A percentile compares a stretch with the other conserved stretches of the same genome.
Conservation (phyloP, 345 rosid genomes). For the Crucihimalaya himalaica region DNA sequence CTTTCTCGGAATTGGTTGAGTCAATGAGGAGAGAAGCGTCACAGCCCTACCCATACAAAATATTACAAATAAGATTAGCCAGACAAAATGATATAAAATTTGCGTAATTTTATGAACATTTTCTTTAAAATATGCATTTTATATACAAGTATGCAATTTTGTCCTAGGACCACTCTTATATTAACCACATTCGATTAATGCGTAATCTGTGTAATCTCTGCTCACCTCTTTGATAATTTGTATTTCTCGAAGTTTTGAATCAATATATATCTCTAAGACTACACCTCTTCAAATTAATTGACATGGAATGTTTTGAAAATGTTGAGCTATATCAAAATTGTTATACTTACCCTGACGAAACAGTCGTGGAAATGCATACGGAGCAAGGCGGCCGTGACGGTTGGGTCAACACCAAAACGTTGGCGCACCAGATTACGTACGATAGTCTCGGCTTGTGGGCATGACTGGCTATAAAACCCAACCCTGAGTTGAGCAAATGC, state of each 20-base stretch:
- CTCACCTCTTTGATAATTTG: too few relatives aligned
- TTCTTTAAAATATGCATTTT: too few relatives aligned
- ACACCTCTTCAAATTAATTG: too few relatives aligned
- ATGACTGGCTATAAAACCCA: constrained; percentile 57
- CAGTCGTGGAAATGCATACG: constrained; percentile 93
- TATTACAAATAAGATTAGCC: background rate
- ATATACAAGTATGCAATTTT: too few relatives aligned
- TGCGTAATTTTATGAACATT: background rate
- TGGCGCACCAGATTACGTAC: constrained; percentile 44
- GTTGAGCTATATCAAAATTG: background rate
- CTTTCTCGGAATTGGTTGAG: constrained; percentile 58
- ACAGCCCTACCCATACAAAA: constrained; percentile 52
- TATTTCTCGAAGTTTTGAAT: too few relatives aligned
- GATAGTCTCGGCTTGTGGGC: constrained; percentile 70
- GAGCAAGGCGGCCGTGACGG: constrained; percentile 68
- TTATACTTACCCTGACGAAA: constrained; percentile 56
- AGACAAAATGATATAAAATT: background rate
- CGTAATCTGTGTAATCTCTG: too few relatives aligned
- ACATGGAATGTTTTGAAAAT: background rate
- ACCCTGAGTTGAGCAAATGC: constrained; percentile 51
- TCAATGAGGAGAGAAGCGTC: constrained; percentile 81
- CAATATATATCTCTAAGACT: too few relatives aligned
- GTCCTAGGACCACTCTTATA: too few relatives aligned
- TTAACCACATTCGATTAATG: too few relatives aligned
- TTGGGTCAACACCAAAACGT: constrained; percentile 44